Conservation (phyloP, 2,329 filamentous ascomycete species). For the Trichoderma brevicompactum region DNA sequence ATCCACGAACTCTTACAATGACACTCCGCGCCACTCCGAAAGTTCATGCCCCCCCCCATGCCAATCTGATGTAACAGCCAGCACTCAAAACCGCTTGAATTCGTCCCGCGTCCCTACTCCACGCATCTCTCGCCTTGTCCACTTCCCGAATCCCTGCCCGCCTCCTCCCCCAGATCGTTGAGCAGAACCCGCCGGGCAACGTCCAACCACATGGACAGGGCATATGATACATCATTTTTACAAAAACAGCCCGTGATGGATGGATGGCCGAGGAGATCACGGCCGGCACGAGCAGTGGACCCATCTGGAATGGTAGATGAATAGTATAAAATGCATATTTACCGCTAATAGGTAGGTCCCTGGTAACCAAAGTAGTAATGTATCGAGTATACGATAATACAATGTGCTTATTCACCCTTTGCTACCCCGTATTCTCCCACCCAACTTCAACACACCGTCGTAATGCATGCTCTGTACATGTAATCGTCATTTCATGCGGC, state of each 20-base stretch:
- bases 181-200: not conserved
- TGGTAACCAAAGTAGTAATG: not conserved
- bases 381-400: not conserved
- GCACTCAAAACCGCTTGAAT: no score
- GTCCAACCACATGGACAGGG: not conserved
- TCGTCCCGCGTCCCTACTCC: no score
- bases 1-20: no score
- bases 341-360: no score
- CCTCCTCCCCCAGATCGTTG: constrained; percentile 9
- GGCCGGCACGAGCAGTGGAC: not conserved
- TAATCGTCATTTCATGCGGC: constrained; percentile 26
- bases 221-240: constrained; percentile 22
- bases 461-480: constrained; percentile 23
- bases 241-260: not conserved
- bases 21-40: no score
- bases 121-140: not conserved
- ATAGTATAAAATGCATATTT: no score
- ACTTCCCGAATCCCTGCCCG: constrained; percentile 7
- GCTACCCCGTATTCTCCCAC: not conserved
- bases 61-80: no score
- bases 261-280: not conserved
- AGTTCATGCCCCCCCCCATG: no score
- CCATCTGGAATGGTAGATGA: not conserved
- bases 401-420: not conserved
- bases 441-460: not conserved